A percentile compares a stretch with the other conserved stretches of the same genome.
phyloP scores from a whole-genome alignment of 2,329 filamentous ascomycete genomes.

The Sporothrix schenckii region DNA sequence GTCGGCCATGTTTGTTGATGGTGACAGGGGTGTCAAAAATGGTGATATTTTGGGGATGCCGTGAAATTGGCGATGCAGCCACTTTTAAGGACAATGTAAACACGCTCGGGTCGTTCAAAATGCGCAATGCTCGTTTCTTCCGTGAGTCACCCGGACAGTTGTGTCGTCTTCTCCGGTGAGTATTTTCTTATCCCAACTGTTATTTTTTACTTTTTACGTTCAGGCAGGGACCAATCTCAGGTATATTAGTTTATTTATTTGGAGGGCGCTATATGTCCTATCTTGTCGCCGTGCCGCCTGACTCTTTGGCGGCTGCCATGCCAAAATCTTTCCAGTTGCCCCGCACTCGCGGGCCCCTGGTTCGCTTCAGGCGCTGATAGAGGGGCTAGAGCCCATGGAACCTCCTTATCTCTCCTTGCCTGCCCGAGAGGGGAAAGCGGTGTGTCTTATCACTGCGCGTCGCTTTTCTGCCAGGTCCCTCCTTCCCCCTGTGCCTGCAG shows the following conservation, averaged over 20 bases:
- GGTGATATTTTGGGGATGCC: background rate
- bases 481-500: constrained; percentile 22
- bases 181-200: background rate
- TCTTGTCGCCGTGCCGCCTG: background rate
- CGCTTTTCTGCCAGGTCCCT: constrained; percentile 21
- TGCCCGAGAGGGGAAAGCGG: constrained; percentile 18
- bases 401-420: background rate
- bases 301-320: background rate
- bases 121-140: constrained; percentile 6
- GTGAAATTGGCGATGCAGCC: background rate
- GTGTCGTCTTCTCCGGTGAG: constrained; percentile 3
- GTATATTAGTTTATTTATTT: background rate
- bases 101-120: background rate
- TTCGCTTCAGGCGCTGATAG: constrained; percentile 18
- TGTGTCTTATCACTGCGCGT: constrained; percentile 1
- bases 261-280: background rate
- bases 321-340: constrained; percentile 21
- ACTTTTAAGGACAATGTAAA: background rate
- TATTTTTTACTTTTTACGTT: background rate
- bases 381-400: constrained; percentile 16
- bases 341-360: constrained; percentile 15
- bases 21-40: background rate
- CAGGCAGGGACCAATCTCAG: background rate
- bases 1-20: constrained; percentile 36
- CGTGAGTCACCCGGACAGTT: constrained; percentile 19